Evolutionary conservation across 495 filamentous ascomycete genomes (phyloP).

Genomic region (Podospora appendiculata): DNA sequence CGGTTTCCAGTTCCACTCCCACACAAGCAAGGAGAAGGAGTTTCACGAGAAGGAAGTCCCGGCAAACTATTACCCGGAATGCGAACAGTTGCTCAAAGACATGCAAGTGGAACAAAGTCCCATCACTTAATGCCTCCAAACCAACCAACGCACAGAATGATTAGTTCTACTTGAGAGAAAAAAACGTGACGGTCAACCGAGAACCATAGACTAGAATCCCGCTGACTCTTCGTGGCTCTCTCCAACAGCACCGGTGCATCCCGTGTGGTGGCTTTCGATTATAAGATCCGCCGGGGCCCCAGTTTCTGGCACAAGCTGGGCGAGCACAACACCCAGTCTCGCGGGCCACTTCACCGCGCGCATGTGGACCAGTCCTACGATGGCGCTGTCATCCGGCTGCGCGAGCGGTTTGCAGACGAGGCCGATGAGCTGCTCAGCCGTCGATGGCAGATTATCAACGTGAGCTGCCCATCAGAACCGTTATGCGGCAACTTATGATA

Average conservation of each 20-base stretch:
- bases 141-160: no score
- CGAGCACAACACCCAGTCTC: constrained; percentile 27
- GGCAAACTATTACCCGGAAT: constrained; percentile 54
- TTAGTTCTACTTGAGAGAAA: no score
- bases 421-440: constrained; percentile 49
- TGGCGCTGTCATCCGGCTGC: constrained; percentile 50
- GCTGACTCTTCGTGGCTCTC: no score
- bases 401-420: constrained; percentile 47
- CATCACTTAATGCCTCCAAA: no score
- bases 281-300: constrained; percentile 56
- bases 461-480: not conserved
- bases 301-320: constrained; percentile 30
- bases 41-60: constrained; percentile 61
- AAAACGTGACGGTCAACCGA: no score
- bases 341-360: constrained; percentile 56
- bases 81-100: constrained; percentile 49
- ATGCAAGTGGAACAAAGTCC: constrained; percentile 19
- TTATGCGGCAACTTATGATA: no score
- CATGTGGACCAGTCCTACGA: constrained; percentile 67
- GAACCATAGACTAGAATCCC: no score
- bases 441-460: constrained; percentile 64
- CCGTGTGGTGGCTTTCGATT: constrained; percentile 63
- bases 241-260: constrained; percentile 42
- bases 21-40: constrained; percentile 31
- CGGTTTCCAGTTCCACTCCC: constrained; percentile 33